Base-by-base conservation (phyloP, 164 flowering plant species). In the Amborella trichopoda region DNA sequence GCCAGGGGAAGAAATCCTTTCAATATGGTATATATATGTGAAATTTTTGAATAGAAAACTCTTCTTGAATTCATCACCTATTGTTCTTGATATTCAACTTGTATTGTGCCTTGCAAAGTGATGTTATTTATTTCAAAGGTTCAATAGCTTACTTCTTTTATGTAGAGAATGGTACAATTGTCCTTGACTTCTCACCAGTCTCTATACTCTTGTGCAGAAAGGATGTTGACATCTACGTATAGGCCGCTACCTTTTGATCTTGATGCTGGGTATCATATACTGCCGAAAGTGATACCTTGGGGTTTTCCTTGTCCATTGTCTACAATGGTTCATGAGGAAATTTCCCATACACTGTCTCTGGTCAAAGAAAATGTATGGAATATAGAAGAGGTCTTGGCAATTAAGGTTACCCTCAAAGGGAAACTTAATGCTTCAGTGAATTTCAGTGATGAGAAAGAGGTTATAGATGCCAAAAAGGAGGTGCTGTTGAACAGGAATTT, bases 231-330 rank as follows among this genome's bases (percentile, higher is more conserved):
- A 49, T 50, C 36, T 44, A 36, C 41, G 3, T 58, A 59, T 58
- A 58, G 69, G 27, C 72, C 71, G 6, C 54, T 64, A 44, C 58
- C 44, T 30, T 71, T 88, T 63, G 87, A 83, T 65, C 58, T 71
- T 55, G 83, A 74, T 28, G 73, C 78, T 53, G 76, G 70, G 44
- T 87, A 88, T 52, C 54, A 24, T 30, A 33, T 74, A 16, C 58
- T 93, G 25, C 89, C 86, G 30, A 76, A 64, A 56, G 23, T 85
- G 37, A 60, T 77, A 21, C 76, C 81, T 40, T 83, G 86, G 80
- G 67, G 39, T 43, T 68, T 73, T 49, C 73, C 94, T 48, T 85
- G 84, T 62, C 64, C 56, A 55, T 60, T 93, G 19, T 70, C 97
- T 40, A 76, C 74, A 40, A 47, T 74, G 44, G 71, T 88, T 50